Percentiles rank a stretch among this genome's conserved stretches.
phyloP scores from a whole-genome alignment of 768 basidiomycete species.

The Tricholoma matsutake region DNA sequence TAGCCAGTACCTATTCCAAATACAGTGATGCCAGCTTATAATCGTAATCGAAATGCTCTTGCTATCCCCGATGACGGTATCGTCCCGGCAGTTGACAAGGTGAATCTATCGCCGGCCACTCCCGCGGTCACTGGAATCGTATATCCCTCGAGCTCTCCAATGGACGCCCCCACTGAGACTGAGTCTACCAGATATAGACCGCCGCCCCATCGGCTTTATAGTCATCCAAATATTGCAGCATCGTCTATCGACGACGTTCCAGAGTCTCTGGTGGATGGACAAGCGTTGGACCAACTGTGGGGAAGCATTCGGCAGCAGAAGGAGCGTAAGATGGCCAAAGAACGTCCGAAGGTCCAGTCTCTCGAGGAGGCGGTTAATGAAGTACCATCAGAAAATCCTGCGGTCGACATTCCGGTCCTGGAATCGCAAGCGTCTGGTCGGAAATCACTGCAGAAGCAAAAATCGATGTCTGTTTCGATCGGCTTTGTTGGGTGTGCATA shows the following conservation, averaged over 20 bases:
- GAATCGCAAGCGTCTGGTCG: conserved; percentile 36
- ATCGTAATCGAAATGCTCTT: conserved; percentile 21
- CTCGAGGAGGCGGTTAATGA: conserved; percentile 47
- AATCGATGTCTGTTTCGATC: conserved; percentile 53
- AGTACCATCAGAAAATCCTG: conserved; percentile 31
- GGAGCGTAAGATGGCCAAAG: conserved; percentile 61
- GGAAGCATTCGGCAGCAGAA: conserved; percentile 61
- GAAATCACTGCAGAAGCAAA: conserved; percentile 52
- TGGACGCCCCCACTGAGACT: conserved; percentile 36
- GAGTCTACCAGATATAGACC: conserved; percentile 28
- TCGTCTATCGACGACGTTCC: conserved; percentile 41
- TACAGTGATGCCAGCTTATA: conserved; percentile 21
- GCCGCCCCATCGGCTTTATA: conserved; percentile 27
- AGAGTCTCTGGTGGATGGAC: conserved; percentile 37
- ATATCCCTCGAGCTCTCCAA: conserved; percentile 35
- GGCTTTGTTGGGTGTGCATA: conserved; percentile 10
- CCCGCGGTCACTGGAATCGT: conserved; percentile 48
- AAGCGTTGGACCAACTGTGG: conserved; percentile 62
- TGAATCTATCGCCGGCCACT: conserved; percentile 36
- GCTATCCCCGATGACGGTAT: conserved; percentile 12
- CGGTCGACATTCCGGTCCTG: conserved; percentile 36
- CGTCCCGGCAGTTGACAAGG: conserved; percentile 19
- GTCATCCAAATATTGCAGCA: conserved; percentile 37
- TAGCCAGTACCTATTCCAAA: conserved; percentile 10
- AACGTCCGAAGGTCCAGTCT: conserved; percentile 69